phyloP scores from a whole-genome alignment of 225 moss, liverwort and hornwort species.

The Bryoerythrophyllum caledonicum region DNA sequence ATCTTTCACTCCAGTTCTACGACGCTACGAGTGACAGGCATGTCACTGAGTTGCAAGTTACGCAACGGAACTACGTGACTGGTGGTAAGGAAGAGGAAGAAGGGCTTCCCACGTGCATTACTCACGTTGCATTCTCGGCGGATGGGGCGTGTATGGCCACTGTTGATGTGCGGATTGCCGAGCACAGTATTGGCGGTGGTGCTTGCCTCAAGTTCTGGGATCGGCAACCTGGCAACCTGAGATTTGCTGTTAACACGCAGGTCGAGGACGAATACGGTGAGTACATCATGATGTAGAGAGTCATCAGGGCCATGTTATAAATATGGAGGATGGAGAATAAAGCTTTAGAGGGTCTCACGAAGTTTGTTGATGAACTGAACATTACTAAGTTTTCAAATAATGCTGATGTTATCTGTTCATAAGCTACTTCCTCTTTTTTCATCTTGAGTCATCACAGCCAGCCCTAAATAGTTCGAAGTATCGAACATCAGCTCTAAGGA shows the following conservation, averaged over 20 bases:
- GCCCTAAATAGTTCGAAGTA: no score
- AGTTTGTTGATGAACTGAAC: not conserved
- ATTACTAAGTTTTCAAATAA: not conserved
- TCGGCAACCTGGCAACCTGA: conserved; percentile 36
- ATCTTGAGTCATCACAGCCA: no score
- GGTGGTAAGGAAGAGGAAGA: conserved; percentile 23
- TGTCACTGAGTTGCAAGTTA: conserved; percentile 62
- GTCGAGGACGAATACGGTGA: conserved; percentile 73
- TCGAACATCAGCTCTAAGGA: no score
- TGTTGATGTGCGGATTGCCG: conserved; percentile 71
- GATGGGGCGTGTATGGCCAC: conserved; percentile 87
- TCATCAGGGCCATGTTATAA: not conserved
- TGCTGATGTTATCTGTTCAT: not conserved
- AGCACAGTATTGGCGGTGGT: conserved; percentile 68
- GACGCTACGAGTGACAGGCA: conserved; percentile 60
- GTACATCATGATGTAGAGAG: conserved; percentile 15
- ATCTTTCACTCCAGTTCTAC: conserved; percentile 82
- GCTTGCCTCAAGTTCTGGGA: conserved; percentile 81
- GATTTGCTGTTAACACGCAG: conserved; percentile 64
- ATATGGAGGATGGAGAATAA: not conserved
- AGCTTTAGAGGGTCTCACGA: not conserved
- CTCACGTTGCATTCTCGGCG: conserved; percentile 77
- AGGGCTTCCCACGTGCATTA: conserved; percentile 62
- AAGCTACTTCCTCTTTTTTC: no score
- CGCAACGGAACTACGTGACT: conserved; percentile 53